Evolutionary conservation across 495 filamentous ascomycete genomes (phyloP).

Genomic region (Entonaema liquescens): DNA sequence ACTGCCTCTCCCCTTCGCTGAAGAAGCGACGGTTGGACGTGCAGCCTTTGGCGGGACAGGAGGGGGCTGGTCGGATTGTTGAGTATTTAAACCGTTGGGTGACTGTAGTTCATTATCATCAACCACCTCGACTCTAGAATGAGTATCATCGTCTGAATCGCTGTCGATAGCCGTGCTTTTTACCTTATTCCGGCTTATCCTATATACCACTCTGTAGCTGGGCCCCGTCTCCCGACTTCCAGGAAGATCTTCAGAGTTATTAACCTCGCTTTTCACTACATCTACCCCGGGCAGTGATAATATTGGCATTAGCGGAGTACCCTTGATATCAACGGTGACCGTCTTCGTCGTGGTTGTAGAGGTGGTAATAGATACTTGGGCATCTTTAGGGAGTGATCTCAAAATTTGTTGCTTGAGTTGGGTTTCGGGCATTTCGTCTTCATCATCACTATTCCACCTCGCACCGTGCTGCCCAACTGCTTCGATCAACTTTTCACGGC

Average conservation of each 20-base stretch:
- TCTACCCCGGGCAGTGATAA: constrained; percentile 72
- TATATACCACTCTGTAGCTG: constrained; percentile 55
- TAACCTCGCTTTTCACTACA: constrained; percentile 64
- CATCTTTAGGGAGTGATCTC: constrained; percentile 54
- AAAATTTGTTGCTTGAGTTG: constrained; percentile 58
- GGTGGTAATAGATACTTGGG: constrained; percentile 70
- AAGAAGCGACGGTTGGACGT: constrained; percentile 32
- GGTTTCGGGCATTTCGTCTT: constrained; percentile 52
- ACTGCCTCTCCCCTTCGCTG: constrained; percentile 18
- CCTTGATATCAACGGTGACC: constrained; percentile 76
- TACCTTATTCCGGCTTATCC: constrained; percentile 51
- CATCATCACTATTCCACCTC: constrained; percentile 47
- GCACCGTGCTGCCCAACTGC: constrained; percentile 57
- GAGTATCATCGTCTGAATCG: constrained; percentile 46
- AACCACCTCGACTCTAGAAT: constrained; percentile 40
- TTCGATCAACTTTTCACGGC: constrained; percentile 53
- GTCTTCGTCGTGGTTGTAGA: constrained; percentile 71
- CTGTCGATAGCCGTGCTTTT: constrained; percentile 50
- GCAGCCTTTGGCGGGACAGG: constrained; percentile 41
- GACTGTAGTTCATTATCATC: constrained; percentile 32
- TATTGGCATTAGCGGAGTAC: constrained; percentile 66
- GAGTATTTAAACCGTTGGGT: constrained; percentile 2
- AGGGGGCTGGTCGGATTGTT: constrained; percentile 34
- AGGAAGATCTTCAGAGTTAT: constrained; percentile 15
- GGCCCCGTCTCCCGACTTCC: constrained; percentile 24